These are phyloP conservation scores for Penicillium sp. DNA, from an alignment of 2,329 filamentous ascomycete species.

Conservation along the genomic window DNA sequence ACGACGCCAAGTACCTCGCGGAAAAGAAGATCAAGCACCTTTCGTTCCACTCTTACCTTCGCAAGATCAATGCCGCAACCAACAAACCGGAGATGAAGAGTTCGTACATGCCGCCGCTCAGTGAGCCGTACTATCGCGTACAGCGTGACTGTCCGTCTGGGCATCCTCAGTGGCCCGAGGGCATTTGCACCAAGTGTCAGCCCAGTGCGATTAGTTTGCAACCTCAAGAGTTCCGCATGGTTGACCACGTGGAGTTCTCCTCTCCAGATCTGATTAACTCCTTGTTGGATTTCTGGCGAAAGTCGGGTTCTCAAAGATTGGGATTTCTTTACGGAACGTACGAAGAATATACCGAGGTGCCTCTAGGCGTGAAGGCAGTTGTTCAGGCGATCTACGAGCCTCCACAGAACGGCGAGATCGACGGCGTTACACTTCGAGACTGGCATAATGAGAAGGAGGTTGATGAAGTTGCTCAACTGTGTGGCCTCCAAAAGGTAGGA, in stretches of 20 bases:
- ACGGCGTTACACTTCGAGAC: conserved; percentile 80
- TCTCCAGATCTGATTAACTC: conserved; percentile 80
- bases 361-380: conserved; percentile 89
- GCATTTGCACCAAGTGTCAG: conserved; percentile 97
- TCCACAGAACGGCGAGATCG: conserved; percentile 83
- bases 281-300: conserved; percentile 91
- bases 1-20: conserved; percentile 80
- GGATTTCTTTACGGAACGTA: conserved; percentile 92
- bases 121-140: conserved; percentile 90
- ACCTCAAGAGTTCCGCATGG: conserved; percentile 91
- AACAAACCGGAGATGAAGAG: conserved; percentile 93
- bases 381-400: conserved; percentile 98
- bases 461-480: conserved; percentile 76
- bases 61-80: conserved; percentile 93
- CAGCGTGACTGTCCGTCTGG: conserved; percentile 87
- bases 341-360: conserved; percentile 87
- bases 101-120: conserved; percentile 94
- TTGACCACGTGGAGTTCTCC: conserved; percentile 97
- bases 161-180: conserved; percentile 90
- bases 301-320: conserved; percentile 77
- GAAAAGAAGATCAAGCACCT: conserved; percentile 99
- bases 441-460: conserved; percentile 86
- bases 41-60: conserved; percentile 91
- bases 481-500: conserved; percentile 84
- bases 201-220: conserved; percentile 95